Evolutionary conservation across 2,329 filamentous ascomycete genomes (phyloP), one percentile per base, ranked within the genome.

Genomic region (Colletotrichum lentis): DNA sequence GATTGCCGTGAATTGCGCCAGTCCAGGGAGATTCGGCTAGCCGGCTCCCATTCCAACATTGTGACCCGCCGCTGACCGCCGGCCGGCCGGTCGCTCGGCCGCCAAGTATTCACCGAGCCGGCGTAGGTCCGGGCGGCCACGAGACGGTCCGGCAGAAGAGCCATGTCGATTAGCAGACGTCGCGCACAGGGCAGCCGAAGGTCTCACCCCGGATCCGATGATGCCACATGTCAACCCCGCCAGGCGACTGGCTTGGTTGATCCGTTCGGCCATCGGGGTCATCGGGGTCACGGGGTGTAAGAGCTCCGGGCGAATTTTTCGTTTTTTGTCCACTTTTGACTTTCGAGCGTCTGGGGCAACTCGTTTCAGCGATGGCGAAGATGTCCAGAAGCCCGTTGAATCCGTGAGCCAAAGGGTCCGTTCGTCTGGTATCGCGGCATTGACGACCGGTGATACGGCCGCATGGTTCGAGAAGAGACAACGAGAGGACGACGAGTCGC

Each of bases 171-270:
- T 35, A 16, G 46, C 35, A 24, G 8, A 20, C 11, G 11, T 10
- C 3, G 41, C 41, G 61, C 64, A 67, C 61, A 64, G 61, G 64
- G 60, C 64, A 67, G 61, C 54, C 61, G 31, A 49, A 39, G 64
- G 52, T 59, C 60, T 67, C 61, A 54, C 47, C 46, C 52, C 22
- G 60, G 61, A 58, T 50, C 64, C 61, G 61, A 59, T 55, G 61
- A 67, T 64, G 46, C 64, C 53, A 67, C 46, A 67, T 64, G 54
- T 64, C 60, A 64, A 61, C 47, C 53, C 60, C 54, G 53, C 43
- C 43, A 39, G 47, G 52, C 43, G 53, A 67, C 64, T 67, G 64
- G 54, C 53, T 35, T 64, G 64, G 60, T 54, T 47, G 47, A 64
- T 67, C 53, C 64, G 39, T 67, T 54, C 47, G 61, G 64, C 61